Base-by-base conservation (phyloP, 768 basidiomycete genomes). In the Rhodotorula paludigena region DNA sequence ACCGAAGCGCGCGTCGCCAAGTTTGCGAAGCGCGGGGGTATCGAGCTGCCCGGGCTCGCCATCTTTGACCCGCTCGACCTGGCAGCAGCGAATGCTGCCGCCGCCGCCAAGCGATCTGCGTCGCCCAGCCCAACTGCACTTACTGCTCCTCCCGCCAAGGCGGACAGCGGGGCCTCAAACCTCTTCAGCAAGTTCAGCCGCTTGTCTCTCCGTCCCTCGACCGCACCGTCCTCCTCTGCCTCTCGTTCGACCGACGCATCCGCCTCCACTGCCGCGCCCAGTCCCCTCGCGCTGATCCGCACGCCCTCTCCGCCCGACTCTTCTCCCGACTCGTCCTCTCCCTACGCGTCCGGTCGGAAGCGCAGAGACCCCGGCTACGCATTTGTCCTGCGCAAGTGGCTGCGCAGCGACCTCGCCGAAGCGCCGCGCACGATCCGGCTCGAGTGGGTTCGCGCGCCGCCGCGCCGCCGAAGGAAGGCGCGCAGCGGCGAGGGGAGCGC, bases 1-100 rank as follows among this genome's bases (percentile, higher is more conserved):
- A 92, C 90, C 0, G 90, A 91, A 64, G 87, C 88, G 30, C 89
- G 88, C 78, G 85, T 92, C 44, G 89, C 89, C 7, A 87, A 84
- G 70, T 91, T 90, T 75, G 80, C 82, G 61, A 45, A 55, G 68
- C 83, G 87, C 8, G 87, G 88, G 3, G n/a, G n/a, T n/a, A 79
- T 90, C 39, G 90, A 92, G 76, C 79, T 93, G 35, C 83, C 90
- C 23, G 87, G 86, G 42, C 81, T 93, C 9, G 89, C 85, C 8
- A 74, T 87, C n/a, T 79, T 92, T 4, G 90, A 92, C 75, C 88
- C 88, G 5, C 82, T 89, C 14, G 90, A 92, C 75, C 57, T 72
- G 14, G 36, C 48, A 1, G 1, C 65, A 56, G 10, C 60, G 63
- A 8, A n/a, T 61, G 28, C 28, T 44, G n/a, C 32, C 36, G n/a